Conservation (phyloP, 2,329 filamentous ascomycete genomes). For the Aspergillus fructus region DNA sequence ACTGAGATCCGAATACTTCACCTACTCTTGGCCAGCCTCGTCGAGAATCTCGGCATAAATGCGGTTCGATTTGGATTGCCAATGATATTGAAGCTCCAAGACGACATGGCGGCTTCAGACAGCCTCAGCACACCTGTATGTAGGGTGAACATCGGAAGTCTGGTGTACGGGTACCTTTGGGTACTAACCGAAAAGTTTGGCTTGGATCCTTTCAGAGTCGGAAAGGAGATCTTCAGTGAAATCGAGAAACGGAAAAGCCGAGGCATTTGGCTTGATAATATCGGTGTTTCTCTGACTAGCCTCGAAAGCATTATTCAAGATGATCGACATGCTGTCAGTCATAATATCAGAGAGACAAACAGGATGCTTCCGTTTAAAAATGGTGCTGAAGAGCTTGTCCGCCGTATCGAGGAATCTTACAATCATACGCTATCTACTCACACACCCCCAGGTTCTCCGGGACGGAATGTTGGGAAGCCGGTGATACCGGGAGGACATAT, state of each 20-base stretch:
- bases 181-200: conserved; percentile 73
- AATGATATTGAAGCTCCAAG: conserved; percentile 86
- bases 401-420: conserved; percentile 72
- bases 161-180: conserved; percentile 90
- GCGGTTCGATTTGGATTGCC: conserved; percentile 74
- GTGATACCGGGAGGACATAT: conserved; percentile 53
- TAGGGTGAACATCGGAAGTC: conserved; percentile 76
- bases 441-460: conserved; percentile 70
- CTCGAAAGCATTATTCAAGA: conserved; percentile 62
- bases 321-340: conserved; percentile 26
- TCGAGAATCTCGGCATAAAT: conserved; percentile 77
- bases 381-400: conserved; percentile 68
- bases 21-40: conserved; percentile 71
- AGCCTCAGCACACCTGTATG: conserved; percentile 51
- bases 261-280: conserved; percentile 74
- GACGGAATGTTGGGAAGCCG: conserved; percentile 62
- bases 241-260: conserved; percentile 71
- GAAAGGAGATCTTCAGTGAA: conserved; percentile 71
- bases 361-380: conserved; percentile 68
- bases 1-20: conserved; percentile 76
- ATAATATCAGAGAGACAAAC: conserved; percentile 45
- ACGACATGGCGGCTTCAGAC: conserved; percentile 61
- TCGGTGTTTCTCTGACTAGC: conserved; percentile 67
- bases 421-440: conserved; percentile 56
- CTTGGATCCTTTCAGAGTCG: conserved; percentile 68